Evolutionary conservation across 352 stramenopile genomes (phyloP), one percentile per base, ranked within the genome.

Genomic region (Phytopythium boreale): DNA sequence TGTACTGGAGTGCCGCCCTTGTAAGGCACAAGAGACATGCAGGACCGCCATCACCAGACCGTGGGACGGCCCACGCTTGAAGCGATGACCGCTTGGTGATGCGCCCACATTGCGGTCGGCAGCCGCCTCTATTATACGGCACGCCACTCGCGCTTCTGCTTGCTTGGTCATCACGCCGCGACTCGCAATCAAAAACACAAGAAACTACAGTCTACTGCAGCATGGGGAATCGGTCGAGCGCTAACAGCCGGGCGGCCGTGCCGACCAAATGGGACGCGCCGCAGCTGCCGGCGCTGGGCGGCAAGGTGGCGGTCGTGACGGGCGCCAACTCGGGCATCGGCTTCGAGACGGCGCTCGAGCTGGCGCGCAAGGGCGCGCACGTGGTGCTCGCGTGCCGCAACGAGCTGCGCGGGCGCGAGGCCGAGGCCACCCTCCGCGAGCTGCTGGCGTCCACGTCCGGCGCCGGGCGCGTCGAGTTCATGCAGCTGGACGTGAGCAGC

Each of bases 281-380:
- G 22, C 29, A 69, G 3, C 71, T 84, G 12, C 58, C 73, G 9
- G 61, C 56, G 11, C 70, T 76, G 15, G 39, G 59, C 22, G 62
- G 56, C 37, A 74, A 69, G 36, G 24, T 76, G 0, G 73, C 62
- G 4, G 68, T 84, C 20, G 61, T 82, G 27, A 82, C 76, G 2
- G 76, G 76, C 5, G 64, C 68, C 50, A 84, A 79, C 56, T 75
- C 71, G 19, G 76, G 74, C 12, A 78, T 84, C 39, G 76, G 76
- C 39, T 75, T 72, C 46, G 68, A 76, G 22, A 75, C 69, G 11
- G 73, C 76, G 4, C 62, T 74, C 9, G 64, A 77, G 55, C 69
- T 78, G 17, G 72, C 67, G 14, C 62, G 64, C 34, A 71, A 76
- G 4, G 65, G 68, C 20, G 75, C 72, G 4, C 52, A 76, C 22